Evolutionary conservation across 2,329 filamentous ascomycete species (phyloP).

Genomic region (Capronia americana): DNA sequence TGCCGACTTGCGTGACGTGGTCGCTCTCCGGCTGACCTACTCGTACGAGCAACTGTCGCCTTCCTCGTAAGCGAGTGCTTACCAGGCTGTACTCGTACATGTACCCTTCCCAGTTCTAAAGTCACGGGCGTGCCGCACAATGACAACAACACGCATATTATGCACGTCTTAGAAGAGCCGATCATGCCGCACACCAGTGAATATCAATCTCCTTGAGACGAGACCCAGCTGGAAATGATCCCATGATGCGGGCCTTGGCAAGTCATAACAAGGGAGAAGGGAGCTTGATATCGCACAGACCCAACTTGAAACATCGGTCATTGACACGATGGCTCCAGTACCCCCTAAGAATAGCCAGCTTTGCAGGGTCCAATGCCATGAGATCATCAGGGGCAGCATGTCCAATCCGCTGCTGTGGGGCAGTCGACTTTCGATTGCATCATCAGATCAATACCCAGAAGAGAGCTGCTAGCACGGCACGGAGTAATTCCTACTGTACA

Average conservation of each 20-base stretch:
- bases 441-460: conserved; percentile 5
- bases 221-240: background rate
- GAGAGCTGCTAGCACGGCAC: background rate
- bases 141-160: background rate
- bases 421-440: background rate
- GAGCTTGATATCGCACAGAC: background rate
- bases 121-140: background rate
- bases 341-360: conserved; percentile 10
- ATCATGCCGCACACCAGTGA: background rate
- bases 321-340: background rate
- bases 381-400: conserved; percentile 16
- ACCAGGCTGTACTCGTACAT: background rate
- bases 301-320: conserved; percentile 5
- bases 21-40: background rate
- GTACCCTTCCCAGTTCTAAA: background rate
- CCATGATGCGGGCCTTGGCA: background rate
- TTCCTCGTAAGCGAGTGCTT: background rate
- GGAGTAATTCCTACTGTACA: background rate
- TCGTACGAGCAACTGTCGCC: background rate
- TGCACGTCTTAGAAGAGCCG: background rate
- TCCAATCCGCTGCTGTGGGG: background rate
- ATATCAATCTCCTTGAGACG: background rate
- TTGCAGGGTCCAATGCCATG: conserved; percentile 5
- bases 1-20: background rate
- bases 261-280: background rate